Conservation (phyloP, 1,139 yeast genomes). For the Nakaseomyces nivariensis region DNA sequence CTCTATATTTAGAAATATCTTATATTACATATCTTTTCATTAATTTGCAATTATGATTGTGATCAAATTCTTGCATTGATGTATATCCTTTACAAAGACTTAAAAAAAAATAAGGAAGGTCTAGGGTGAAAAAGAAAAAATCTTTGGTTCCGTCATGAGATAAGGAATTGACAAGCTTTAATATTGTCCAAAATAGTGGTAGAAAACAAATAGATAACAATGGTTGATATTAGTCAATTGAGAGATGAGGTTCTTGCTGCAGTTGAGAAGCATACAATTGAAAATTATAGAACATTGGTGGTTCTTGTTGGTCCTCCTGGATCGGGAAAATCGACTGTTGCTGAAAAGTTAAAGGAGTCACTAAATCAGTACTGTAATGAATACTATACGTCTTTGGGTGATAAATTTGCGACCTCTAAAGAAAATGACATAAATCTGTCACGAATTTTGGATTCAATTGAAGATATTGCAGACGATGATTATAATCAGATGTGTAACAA, state of each 20-base stretch:
- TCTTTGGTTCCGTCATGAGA: no score
- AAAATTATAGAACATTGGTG: constrained; percentile 41
- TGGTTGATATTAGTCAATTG: constrained; percentile 12
- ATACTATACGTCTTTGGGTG: constrained; percentile 5
- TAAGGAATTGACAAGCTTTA: no score
- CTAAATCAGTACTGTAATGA: constrained; percentile 28
- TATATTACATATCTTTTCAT: no score
- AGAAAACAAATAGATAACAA: not conserved
- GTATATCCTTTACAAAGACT: no score
- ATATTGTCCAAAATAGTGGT: no score
- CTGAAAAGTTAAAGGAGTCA: constrained; percentile 35
- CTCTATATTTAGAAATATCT: no score
- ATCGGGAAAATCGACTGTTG: constrained; percentile 69
- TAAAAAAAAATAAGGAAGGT: no score
- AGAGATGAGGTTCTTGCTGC: constrained; percentile 13
- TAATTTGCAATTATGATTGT: no score
- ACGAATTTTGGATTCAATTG: constrained; percentile 11
- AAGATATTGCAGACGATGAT: constrained; percentile 8
- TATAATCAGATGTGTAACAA: constrained; percentile 15
- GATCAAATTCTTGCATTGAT: no score
- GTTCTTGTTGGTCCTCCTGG: constrained; percentile 74
- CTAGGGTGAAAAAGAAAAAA: no score
- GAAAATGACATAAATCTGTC: not conserved
- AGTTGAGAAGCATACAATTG: constrained; percentile 9
- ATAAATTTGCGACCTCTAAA: not conserved